Percentiles rank a stretch among this genome's conserved stretches.
phyloP scores from a whole-genome alignment of 2,329 filamentous ascomycete genomes.

The Fusarium decemcellulare region DNA sequence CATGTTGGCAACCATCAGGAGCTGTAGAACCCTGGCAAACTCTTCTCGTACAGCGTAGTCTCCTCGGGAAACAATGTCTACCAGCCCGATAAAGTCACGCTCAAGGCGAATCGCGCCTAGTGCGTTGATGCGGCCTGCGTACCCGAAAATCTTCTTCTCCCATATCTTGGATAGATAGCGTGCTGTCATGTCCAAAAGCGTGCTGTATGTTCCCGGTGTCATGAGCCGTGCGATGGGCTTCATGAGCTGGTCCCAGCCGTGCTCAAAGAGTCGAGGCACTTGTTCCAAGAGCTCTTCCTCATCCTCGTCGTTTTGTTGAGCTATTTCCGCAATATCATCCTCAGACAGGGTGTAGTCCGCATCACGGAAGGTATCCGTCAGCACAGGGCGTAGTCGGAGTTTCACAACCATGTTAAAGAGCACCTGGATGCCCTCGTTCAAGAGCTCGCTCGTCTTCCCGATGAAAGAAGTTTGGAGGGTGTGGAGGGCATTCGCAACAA shows the following conservation, averaged over 20 bases:
- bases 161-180: constrained; percentile 82
- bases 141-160: constrained; percentile 89
- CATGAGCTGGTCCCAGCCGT: constrained; percentile 88
- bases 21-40: constrained; percentile 83
- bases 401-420: constrained; percentile 92
- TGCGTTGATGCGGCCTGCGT: constrained; percentile 83
- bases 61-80: constrained; percentile 76
- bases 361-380: constrained; percentile 92
- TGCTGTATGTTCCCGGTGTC: constrained; percentile 81
- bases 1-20: constrained; percentile 92
- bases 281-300: constrained; percentile 72
- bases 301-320: constrained; percentile 67
- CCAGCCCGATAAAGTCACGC: constrained; percentile 84
- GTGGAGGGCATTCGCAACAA: constrained; percentile 77
- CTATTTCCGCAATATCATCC: constrained; percentile 71
- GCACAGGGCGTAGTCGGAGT: constrained; percentile 84
- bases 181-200: constrained; percentile 81
- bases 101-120: constrained; percentile 88
- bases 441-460: constrained; percentile 83
- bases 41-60: constrained; percentile 84
- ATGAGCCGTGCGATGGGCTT: constrained; percentile 88
- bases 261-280: constrained; percentile 85
- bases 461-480: constrained; percentile 81
- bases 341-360: constrained; percentile 84
- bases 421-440: constrained; percentile 87